These are phyloP conservation scores for Helianthus tuberosus DNA, from an alignment of 129 eudicot species.

Conservation along the genomic window DNA sequence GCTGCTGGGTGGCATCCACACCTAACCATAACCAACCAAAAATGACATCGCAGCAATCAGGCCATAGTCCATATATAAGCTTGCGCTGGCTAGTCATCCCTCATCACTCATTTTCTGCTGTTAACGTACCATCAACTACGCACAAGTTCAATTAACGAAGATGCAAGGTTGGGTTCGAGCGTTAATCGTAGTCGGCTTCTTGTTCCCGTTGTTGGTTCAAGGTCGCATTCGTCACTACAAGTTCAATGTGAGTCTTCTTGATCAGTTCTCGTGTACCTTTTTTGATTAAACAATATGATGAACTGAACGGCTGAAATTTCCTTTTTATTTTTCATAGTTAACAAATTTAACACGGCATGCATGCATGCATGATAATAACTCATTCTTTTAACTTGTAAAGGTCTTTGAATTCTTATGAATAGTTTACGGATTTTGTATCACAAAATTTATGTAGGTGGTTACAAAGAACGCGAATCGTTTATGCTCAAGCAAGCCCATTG, in stretches of 20 bases:
- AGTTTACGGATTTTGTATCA: no score
- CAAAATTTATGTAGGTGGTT: slow-evolving; percentile 44
- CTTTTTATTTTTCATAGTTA: not conserved
- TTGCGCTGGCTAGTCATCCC: slow-evolving; percentile 40
- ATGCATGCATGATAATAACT: not conserved
- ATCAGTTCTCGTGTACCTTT: no score
- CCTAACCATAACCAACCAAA: slow-evolving; percentile 30
- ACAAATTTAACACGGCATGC: not conserved
- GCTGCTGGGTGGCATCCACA: slow-evolving; percentile 19
- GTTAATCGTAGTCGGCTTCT: slow-evolving; percentile 41
- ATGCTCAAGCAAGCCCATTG: slow-evolving; percentile 65
- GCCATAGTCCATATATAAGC: slow-evolving; percentile 37
- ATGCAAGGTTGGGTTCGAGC: slow-evolving; percentile 43
- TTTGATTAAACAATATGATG: no score
- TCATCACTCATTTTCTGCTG: not conserved
- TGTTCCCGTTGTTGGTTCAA: slow-evolving; percentile 50
- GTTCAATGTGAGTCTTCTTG: slow-evolving; percentile 52
- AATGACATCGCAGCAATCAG: slow-evolving; percentile 47
- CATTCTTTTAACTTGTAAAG: not conserved
- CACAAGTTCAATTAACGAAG: not conserved
- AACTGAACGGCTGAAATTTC: not conserved
- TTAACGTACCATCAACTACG: no score
- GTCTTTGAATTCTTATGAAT: no score
- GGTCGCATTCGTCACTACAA: slow-evolving; percentile 59
- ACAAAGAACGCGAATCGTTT: slow-evolving; percentile 58